phyloP scores from a whole-genome alignment of 495 filamentous ascomycete species.

The Xeromyces bisporus region DNA sequence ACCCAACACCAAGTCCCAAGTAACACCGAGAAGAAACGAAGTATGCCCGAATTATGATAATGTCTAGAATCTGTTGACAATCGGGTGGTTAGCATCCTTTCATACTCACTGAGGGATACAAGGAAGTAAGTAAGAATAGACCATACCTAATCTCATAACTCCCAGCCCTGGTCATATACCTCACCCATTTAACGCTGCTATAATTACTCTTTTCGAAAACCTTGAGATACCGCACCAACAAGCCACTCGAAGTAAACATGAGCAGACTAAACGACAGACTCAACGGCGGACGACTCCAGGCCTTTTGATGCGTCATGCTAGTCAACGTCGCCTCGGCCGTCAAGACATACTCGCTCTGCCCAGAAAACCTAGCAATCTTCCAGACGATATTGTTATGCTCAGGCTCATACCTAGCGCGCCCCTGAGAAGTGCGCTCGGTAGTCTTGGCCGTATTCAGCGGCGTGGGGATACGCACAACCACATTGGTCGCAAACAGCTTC shows the following conservation, averaged over 20 bases:
- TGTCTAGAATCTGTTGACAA: background rate
- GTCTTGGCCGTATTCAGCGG: constrained; percentile 93
- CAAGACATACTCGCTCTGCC: constrained; percentile 86
- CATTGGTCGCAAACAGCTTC: constrained; percentile 95
- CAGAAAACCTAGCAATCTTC: constrained; percentile 96
- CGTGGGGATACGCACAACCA: constrained; percentile 88
- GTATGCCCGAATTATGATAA: background rate
- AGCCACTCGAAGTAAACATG: constrained; percentile 92
- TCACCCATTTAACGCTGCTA: constrained; percentile 95
- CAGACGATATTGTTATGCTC: constrained; percentile 96
- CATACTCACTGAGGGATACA: too few species aligned
- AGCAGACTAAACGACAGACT: constrained; percentile 81
- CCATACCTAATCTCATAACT: constrained; percentile 41
- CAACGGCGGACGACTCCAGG: constrained; percentile 87
- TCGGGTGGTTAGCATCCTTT: too few species aligned
- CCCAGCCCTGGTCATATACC: constrained; percentile 92
- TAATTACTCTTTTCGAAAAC: constrained; percentile 99
- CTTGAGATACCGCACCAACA: constrained; percentile 91
- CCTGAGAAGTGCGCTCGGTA: constrained; percentile 83
- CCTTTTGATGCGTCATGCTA: constrained; percentile 96
- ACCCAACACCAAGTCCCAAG: too few species aligned
- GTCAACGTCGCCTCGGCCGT: constrained; percentile 86
- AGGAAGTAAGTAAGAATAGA: background rate
- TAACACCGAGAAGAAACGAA: too few species aligned
- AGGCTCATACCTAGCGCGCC: constrained; percentile 96